These are phyloP conservation scores for Chrysanthemum seticuspe DNA, from an alignment of 129 eudicot species.

Conservation along the genomic window DNA sequence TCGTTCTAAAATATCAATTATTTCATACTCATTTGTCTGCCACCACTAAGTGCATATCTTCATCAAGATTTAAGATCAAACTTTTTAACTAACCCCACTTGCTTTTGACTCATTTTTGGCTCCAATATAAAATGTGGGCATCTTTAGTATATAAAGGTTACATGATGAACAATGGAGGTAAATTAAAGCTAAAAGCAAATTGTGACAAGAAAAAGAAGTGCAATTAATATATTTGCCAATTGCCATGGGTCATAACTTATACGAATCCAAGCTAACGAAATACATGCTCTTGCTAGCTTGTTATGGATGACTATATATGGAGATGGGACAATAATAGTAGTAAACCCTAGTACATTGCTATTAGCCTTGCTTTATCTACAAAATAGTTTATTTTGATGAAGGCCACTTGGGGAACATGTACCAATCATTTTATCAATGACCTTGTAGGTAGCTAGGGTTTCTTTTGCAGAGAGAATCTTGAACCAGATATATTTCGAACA, in stretches of 20 bases:
- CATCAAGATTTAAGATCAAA: constrained; percentile 28
- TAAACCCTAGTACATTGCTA: constrained; percentile 19
- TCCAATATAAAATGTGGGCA: constrained; percentile 24
- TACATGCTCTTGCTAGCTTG: constrained; percentile 6
- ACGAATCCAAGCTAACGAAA: constrained; percentile 14
- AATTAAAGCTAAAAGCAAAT: constrained; percentile 19
- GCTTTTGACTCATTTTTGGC: constrained; percentile 26
- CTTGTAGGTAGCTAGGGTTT: constrained; percentile 23
- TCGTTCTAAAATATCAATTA: background rate
- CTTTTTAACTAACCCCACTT: constrained; percentile 36
- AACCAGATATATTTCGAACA: constrained; percentile 7
- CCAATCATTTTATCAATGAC: constrained; percentile 27
- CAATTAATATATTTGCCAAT: constrained; percentile 20
- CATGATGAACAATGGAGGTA: constrained; percentile 21
- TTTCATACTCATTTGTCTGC: constrained; percentile 31
- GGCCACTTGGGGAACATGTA: constrained; percentile 36
- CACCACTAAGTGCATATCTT: constrained; percentile 34
- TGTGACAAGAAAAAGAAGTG: constrained; percentile 13
- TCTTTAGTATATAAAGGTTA: constrained; percentile 17
- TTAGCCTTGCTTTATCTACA: constrained; percentile 15
- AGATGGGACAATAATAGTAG: constrained; percentile 2
- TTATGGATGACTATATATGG: constrained; percentile 1
- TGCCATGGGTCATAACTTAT: constrained; percentile 8
- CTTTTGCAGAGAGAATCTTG: constrained; percentile 27
- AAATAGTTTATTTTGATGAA: constrained; percentile 28